Conservation (phyloP, 805 yeast species). For the Saturnispora sekii region DNA sequence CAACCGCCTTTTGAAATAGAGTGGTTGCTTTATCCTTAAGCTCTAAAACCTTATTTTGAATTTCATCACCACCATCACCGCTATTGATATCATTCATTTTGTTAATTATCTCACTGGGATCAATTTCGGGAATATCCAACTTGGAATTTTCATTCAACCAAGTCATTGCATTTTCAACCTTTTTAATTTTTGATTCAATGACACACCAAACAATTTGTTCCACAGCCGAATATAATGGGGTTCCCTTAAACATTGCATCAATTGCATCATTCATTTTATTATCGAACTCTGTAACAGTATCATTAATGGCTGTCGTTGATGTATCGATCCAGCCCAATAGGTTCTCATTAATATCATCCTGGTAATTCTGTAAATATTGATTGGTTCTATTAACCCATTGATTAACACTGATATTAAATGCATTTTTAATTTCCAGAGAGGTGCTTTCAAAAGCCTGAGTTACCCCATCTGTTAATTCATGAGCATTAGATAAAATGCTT, state of each 20-base stretch:
- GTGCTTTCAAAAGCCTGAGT: constrained; percentile 11
- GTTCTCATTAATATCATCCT: constrained; percentile 47
- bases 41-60: constrained; percentile 1
- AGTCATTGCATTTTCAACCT: constrained; percentile 59
- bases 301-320: constrained; percentile 49
- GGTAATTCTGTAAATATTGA: constrained; percentile 37
- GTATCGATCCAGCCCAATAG: constrained; percentile 57
- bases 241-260: constrained; percentile 51
- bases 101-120: constrained; percentile 11
- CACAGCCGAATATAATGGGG: constrained; percentile 57
- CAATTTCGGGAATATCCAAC: constrained; percentile 45
- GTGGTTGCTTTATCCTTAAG: constrained; percentile 20
- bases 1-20: constrained; percentile 23
- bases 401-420: constrained; percentile 26
- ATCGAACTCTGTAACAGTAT: constrained; percentile 50
- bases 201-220: constrained; percentile 68
- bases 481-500: constrained; percentile 3
- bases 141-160: constrained; percentile 68
- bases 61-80: constrained; percentile 8
- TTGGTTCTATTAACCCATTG: constrained; percentile 54
- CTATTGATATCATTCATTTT: constrained; percentile 6
- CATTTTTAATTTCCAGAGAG: constrained; percentile 7
- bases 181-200: constrained; percentile 59
- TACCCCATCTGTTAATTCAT: neutral
- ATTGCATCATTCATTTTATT: constrained; percentile 50